Evolutionary conservation across 2,329 filamentous ascomycete species (phyloP).

Genomic region (Hypoxylon sp.): DNA sequence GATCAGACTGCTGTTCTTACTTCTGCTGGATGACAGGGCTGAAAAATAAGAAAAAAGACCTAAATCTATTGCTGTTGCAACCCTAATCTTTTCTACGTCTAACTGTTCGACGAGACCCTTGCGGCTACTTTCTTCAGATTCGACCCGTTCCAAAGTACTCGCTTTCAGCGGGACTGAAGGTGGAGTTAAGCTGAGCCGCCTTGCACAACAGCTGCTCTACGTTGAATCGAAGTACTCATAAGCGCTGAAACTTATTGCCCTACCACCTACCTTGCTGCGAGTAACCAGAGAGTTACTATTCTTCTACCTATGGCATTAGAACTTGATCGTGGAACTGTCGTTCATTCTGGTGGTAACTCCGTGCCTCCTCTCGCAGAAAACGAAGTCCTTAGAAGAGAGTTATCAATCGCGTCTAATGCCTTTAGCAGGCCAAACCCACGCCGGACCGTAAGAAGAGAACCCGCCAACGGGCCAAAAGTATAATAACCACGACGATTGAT

Average conservation of each 20-base stretch:
- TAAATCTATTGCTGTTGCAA: background rate
- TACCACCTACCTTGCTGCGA: too few relatives aligned
- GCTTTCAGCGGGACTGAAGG: too few relatives aligned
- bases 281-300: too few relatives aligned
- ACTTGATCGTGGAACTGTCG: background rate
- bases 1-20: background rate
- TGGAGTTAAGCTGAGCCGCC: too few relatives aligned
- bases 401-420: background rate
- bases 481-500: too few relatives aligned
- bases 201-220: too few relatives aligned
- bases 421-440: background rate
- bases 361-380: background rate
- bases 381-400: background rate
- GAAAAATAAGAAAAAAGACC: background rate
- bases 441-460: too few relatives aligned
- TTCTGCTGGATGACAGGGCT: background rate
- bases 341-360: background rate
- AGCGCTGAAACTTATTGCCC: too few relatives aligned
- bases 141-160: background rate
- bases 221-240: too few relatives aligned
- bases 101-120: background rate
- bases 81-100: background rate
- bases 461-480: too few relatives aligned
- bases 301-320: background rate
- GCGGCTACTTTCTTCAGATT: background rate